Base-by-base conservation (phyloP, 140 eudicot species). In the Anethum foeniculum region DNA sequence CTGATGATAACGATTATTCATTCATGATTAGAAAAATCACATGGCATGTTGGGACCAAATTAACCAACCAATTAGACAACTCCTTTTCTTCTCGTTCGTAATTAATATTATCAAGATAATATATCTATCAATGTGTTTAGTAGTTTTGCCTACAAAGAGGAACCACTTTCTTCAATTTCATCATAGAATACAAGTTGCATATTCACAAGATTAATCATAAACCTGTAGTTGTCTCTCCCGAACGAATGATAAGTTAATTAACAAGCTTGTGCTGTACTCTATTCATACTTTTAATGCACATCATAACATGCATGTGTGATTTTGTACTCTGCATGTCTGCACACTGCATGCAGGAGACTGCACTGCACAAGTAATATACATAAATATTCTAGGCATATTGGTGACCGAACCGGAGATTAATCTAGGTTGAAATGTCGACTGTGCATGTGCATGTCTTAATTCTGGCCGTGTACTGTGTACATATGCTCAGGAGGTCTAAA, bases 21-120 rank as follows among this genome's bases (percentile, higher is more conserved):
- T 32, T 39, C 13, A 13, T 28, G 25, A 68, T 28, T 28, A 68
- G 12, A 1, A 39, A 71, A 14, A 71, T 71, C 76, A 71, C 76
- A 71, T 71, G 76, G 79, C 46, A 41, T 82, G 81, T 71, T 77
- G 76, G 76, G 76, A 71, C 76, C 47, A 71, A 18, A 38, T 32
- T 71, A 69, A 69, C 44, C 75, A 69, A 69, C 75, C 75, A 69
- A 69, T 30, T 69, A 30, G 21, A 71, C 73, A 27, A 28, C 15
- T 25, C 14, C 0, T 69, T 69, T 69, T 32, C 75, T 69, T 69
- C 44, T 68, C 74, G 15, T 32, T 32, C 0, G 21, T 34, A 18
- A 62, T 62, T 62, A 69, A 69, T 15, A 36, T 69, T 8, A 28
- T 68, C 74, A 68, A 30, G 74, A 68, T 68, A 32, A 68, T 68